Conservation (phyloP, 1,284 basidiomycete genomes). For the Schizophyllum amplum region DNA sequence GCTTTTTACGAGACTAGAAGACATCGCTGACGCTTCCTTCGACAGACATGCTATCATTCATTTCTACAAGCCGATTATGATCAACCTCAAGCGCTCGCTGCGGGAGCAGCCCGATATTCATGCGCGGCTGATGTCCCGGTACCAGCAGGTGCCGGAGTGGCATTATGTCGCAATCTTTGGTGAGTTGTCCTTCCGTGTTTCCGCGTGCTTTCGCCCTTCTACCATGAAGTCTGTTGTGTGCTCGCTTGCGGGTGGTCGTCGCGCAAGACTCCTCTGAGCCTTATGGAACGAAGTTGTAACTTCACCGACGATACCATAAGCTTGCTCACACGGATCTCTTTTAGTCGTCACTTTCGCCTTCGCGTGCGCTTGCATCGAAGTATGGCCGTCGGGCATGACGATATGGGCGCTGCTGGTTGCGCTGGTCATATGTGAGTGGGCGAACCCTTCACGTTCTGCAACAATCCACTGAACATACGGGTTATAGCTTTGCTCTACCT, state of each 20-base stretch:
- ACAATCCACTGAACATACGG: conserved; percentile 8
- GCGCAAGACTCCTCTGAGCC: too few relatives aligned
- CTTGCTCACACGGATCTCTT: too few relatives aligned
- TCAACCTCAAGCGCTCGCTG: conserved; percentile 47
- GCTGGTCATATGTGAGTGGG: conserved; percentile 34
- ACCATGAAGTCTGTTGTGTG: conserved; percentile 24
- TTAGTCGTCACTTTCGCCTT: conserved; percentile 47
- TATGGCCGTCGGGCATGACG: conserved; percentile 59
- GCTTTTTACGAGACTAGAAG: conserved; percentile 17
- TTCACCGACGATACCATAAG: too few relatives aligned
- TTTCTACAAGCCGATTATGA: conserved; percentile 67
- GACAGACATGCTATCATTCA: conserved; percentile 55
- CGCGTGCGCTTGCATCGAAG: conserved; percentile 60
- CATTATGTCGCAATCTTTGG: conserved; percentile 41
- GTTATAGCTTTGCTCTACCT: conserved; percentile 19
- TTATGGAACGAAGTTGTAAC: too few relatives aligned
- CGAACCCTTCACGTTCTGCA: not conserved
- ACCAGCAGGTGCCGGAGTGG: conserved; percentile 77
- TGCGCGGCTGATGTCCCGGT: conserved; percentile 69
- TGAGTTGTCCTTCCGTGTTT: conserved; percentile 4
- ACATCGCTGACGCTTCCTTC: not conserved
- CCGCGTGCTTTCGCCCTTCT: conserved; percentile 1
- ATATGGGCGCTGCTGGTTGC: conserved; percentile 53
- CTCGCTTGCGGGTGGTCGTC: too few relatives aligned
- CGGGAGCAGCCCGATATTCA: conserved; percentile 81